Conservation (phyloP, 1,284 basidiomycete genomes). For the Apiotrichum sp. region DNA sequence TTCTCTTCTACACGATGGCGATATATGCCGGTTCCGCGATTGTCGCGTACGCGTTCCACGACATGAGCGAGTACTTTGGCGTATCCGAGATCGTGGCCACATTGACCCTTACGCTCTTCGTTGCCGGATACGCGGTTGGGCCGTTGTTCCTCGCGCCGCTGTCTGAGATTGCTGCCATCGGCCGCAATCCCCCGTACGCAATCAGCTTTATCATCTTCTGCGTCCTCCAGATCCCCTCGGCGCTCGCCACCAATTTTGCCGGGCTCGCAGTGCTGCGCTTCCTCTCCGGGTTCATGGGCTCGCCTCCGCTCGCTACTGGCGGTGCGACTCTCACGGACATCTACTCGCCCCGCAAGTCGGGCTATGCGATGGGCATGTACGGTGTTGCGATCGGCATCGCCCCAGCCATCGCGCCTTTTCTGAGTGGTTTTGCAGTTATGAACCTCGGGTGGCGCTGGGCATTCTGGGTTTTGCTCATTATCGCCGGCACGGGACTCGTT, state of each 20-base stretch:
- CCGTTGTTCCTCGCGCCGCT: constrained; percentile 49
- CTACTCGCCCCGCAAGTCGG: constrained; percentile 58
- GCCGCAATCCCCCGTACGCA: constrained; percentile 38
- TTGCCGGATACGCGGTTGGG: constrained; percentile 61
- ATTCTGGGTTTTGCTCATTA: constrained; percentile 37
- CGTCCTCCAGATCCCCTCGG: constrained; percentile 39
- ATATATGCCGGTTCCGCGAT: constrained; percentile 15
- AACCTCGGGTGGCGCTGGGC: constrained; percentile 46
- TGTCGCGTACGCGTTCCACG: constrained; percentile 9
- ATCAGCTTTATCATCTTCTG: constrained; percentile 39
- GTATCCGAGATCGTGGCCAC: constrained; percentile 10
- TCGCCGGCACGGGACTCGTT: constrained; percentile 38
- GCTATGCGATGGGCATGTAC: constrained; percentile 62
- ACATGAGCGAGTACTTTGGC: constrained; percentile 6
- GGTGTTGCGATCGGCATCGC: constrained; percentile 44
- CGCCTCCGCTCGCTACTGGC: constrained; percentile 28
- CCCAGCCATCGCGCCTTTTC: constrained; percentile 49
- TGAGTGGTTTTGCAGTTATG: constrained; percentile 48
- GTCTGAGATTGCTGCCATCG: constrained; percentile 34
- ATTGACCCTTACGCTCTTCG: constrained; percentile 11
- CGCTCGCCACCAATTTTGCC: constrained; percentile 36
- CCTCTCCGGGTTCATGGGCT: constrained; percentile 16
- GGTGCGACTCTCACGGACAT: constrained; percentile 66
- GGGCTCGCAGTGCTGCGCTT: constrained; percentile 42
- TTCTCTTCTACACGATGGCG: constrained; percentile 49